Evolutionary conservation across 2,329 filamentous ascomycete genomes (phyloP), one percentile per base, ranked within the genome.

Genomic region (Verticillium zaregamsianum): DNA sequence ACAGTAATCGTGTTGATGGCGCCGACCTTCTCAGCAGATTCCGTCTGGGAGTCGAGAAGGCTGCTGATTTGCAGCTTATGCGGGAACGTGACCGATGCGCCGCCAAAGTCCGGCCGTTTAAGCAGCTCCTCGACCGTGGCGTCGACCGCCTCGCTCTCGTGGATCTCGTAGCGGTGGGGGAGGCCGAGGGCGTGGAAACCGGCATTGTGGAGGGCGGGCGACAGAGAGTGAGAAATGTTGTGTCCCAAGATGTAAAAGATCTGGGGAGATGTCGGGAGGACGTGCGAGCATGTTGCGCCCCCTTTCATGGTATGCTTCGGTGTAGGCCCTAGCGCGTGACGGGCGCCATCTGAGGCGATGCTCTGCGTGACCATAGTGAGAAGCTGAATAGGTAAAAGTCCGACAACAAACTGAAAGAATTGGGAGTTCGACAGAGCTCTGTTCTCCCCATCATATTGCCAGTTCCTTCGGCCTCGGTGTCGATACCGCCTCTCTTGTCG

Each of bases 191-290:
- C 55, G 23, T 9, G 31, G 40, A 61, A 61, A 5, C 60, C 60
- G 3, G 60, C 49, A 40, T 61, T 61, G 45, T 58, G 60, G 14
- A 61, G 40, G 8, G 60, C 54, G 23, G 55, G 55, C 2, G 55
- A 61, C 7, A 61, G 32, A 3, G 55, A 52, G 45, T 58, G 60
- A 20, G 60, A 57, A 39, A 61, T 61, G 15, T 58, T 61, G 6
- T 58, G 60, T 9, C 60, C 60, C 8, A 58, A 61, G 23, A 61
- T 61, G 60, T 54, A 58, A 28, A 40, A 61, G 39, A 20, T 28
- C 32, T n/a, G n/a, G n/a, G 20, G 49, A 25, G 49, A 5, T 12
- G 49, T 23, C 20, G 5, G 25, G 20, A 12, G 49, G 49, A 54
- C 17, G 32, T 33, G 32, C 9, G 32, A 33, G 32, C 32, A 5